Conservation (phyloP, 2,329 filamentous ascomycete genomes). For the Fusarium chaquense region DNA sequence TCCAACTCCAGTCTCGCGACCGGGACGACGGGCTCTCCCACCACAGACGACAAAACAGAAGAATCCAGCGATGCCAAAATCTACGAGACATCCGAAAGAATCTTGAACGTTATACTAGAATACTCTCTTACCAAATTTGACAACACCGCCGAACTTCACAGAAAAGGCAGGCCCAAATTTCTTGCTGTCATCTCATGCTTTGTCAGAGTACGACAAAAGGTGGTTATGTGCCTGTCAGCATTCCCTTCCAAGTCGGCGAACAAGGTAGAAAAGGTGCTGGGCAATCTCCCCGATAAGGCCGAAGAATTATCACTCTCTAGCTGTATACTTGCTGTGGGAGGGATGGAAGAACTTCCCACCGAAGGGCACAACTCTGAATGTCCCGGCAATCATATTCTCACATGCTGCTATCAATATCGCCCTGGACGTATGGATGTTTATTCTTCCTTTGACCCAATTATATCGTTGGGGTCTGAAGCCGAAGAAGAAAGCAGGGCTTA, state of each 20-base stretch:
- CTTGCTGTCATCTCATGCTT: not conserved
- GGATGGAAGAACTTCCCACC: not conserved
- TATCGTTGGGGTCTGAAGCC: not conserved
- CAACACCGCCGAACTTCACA: not conserved
- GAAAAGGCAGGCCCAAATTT: not conserved
- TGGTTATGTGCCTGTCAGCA: not conserved
- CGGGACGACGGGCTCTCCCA: not conserved
- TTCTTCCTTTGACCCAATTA: not conserved
- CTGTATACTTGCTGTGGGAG: not conserved
- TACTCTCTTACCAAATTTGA: not conserved
- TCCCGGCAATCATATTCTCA: not conserved
- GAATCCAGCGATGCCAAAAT: not conserved
- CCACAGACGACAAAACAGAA: not conserved
- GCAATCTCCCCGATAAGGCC: not conserved
- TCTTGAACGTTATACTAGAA: not conserved
- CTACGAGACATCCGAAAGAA: not conserved
- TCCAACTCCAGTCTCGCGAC: not conserved
- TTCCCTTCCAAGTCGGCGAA: not conserved
- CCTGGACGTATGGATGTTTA: slow-evolving; percentile 19
- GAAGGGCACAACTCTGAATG: not conserved
- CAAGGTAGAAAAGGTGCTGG: not conserved
- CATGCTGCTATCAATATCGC: not conserved
- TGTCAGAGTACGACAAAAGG: not conserved
- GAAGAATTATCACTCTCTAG: not conserved
- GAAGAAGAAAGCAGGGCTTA: slow-evolving; percentile 1